Evolutionary conservation across 176 grass and related monocot genomes (phyloP), one percentile per base, ranked within the genome.

Genomic region (Aegilops sharonensis): DNA sequence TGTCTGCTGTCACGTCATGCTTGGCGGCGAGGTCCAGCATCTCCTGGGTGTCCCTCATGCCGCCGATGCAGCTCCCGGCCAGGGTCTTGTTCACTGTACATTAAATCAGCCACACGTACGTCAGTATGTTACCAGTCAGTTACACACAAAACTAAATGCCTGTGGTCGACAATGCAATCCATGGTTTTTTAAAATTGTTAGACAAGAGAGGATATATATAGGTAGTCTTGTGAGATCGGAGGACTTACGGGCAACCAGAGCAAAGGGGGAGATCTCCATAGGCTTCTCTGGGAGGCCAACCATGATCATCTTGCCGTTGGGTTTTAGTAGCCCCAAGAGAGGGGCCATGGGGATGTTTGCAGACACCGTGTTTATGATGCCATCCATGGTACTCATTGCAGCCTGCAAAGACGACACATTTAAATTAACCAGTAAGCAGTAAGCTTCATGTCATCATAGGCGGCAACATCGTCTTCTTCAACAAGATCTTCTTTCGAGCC

Each of bases 41-140:
- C 48, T 91, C 94, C 87, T 97, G 89, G 11, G 89, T 97, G 71
- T 97, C 91, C 64, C 48, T 82, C 57, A 89, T 87, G 35, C 92
- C 94, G 50, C 94, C 94, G 67, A 91, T 94, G 65, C 12, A 76
- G 32, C 92, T 97, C 81, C 94, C 92, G 0, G 88, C 72, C 7
- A 97, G 48, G 18, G 8, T 88, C 88, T 87, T 94, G 80, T 48
- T 88, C 21, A 20, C 91, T 95, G 81, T 20, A 40, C 15, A 27
- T 10, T 11, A 34, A 18, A 12, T 23, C 21, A 43, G 37, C n/a
- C 37, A 76, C 27, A 68, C 9, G n/a, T 4, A 21, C 11, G 18
- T 18, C 52, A 20, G 6, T 8, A 21, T 18, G 54, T 57, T 1
- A 30, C 9, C 3, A 3, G 4, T 67, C 37, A 31, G 39, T 36